phyloP scores from a whole-genome alignment of 352 stramenopile genomes.

The Phytophthora macrochlamydospora region DNA sequence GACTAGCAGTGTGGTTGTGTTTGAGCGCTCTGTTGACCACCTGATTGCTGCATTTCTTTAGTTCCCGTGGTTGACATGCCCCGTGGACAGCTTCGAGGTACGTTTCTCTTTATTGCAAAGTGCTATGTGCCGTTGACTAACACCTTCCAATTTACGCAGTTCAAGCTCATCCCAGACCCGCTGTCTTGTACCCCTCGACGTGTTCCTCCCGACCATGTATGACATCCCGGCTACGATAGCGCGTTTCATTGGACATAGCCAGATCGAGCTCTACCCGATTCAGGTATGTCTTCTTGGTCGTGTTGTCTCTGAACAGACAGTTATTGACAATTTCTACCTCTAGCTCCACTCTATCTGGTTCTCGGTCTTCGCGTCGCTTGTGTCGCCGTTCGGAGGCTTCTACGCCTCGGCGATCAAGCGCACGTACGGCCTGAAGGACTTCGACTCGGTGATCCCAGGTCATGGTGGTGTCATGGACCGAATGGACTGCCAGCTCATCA shows the following conservation, averaged over 20 bases:
- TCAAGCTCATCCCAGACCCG: conserved; percentile 70
- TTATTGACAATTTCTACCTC: conserved; percentile 4
- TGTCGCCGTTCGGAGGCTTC: conserved; percentile 99
- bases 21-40: neutral
- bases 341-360: conserved; percentile 97
- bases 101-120: neutral
- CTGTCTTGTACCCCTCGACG: conserved; percentile 67
- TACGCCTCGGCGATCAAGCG: conserved; percentile 99
- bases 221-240: conserved; percentile 78
- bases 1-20: neutral
- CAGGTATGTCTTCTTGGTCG: conserved; percentile 45
- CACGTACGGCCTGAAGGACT: conserved; percentile 99
- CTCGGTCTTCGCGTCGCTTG: conserved; percentile 96
- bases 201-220: conserved; percentile 72
- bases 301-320: neutral
- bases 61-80: conserved; percentile 95
- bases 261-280: conserved; percentile 88
- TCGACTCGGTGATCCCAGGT: conserved; percentile 98
- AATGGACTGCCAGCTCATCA: conserved; percentile 98
- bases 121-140: conserved; percentile 5
- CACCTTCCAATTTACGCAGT: conserved; percentile 15
- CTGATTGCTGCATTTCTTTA: conserved; percentile 12
- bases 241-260: conserved; percentile 68
- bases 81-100: conserved; percentile 82
- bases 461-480: conserved; percentile 98